phyloP scores from a whole-genome alignment of 306 rosid genomes.

The Cucurbita pepo region DNA sequence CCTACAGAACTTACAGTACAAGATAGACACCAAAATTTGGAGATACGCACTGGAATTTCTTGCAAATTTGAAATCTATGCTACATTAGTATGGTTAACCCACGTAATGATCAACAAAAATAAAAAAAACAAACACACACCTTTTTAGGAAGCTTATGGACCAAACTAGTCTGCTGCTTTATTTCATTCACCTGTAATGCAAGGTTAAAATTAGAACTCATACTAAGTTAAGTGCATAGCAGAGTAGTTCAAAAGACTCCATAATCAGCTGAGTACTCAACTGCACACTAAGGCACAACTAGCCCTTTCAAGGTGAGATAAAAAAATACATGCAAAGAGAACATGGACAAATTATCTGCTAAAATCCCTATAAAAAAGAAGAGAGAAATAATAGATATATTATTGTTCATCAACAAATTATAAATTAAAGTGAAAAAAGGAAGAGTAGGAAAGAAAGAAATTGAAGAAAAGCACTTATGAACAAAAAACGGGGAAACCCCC shows the following conservation, averaged over 20 bases:
- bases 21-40: not conserved
- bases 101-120: not conserved
- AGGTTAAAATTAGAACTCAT: slow-evolving; percentile 10
- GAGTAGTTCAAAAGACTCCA: not conserved
- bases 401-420: not conserved
- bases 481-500: not conserved
- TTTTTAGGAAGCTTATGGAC: slow-evolving; percentile 71
- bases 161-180: slow-evolving; percentile 43
- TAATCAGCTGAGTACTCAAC: not conserved
- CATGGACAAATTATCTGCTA: not conserved
- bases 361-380: not conserved
- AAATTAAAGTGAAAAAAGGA: not conserved
- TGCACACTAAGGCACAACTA: not conserved
- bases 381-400: not conserved
- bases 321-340: not conserved
- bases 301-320: not conserved
- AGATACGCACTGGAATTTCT: not conserved
- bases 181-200: slow-evolving; percentile 44
- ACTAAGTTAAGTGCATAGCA: not conserved
- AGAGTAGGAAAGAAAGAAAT: not conserved
- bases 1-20: not conserved
- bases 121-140: slow-evolving; percentile 18
- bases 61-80: not conserved
- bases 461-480: not conserved
- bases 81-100: too few relatives aligned